Percentiles rank a stretch among this genome's conserved stretches.
Evolutionary conservation across 441 rosid species (phyloP).

Genomic region (Brassica balearica): DNA sequence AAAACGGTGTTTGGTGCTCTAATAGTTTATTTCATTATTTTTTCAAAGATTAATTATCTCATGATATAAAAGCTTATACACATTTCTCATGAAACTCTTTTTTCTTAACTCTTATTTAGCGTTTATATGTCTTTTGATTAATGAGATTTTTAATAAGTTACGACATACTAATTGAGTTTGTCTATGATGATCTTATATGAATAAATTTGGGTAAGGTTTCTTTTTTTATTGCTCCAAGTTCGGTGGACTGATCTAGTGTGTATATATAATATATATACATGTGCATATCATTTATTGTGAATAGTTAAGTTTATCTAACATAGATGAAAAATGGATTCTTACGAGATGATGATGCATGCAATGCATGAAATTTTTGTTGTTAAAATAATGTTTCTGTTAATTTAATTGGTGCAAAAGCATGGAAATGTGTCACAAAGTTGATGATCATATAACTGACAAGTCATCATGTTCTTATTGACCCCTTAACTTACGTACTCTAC

Average conservation of each 20-base stretch:
- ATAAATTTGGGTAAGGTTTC: too few species aligned
- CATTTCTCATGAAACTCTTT: too few species aligned
- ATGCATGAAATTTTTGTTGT: neutral
- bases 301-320: neutral
- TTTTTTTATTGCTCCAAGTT: too few species aligned
- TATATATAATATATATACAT: neutral
- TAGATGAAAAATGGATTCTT: neutral
- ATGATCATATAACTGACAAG: constrained; percentile 18
- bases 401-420: neutral
- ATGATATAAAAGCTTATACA: neutral
- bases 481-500: constrained; percentile 2
- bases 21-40: neutral
- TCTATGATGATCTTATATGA: too few species aligned
- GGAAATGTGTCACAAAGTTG: neutral
- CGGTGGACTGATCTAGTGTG: neutral
- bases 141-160: neutral
- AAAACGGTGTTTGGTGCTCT: neutral
- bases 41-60: neutral
- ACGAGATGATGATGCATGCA: too few species aligned
- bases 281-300: neutral
- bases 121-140: neutral
- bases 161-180: neutral
- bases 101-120: neutral
- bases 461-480: constrained; percentile 23
- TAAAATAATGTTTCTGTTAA: neutral